Percentiles rank a stretch among this genome's conserved stretches.
phyloP scores from a whole-genome alignment of 192 early-diverging fungal species.

The Chytriomyces sp. region DNA sequence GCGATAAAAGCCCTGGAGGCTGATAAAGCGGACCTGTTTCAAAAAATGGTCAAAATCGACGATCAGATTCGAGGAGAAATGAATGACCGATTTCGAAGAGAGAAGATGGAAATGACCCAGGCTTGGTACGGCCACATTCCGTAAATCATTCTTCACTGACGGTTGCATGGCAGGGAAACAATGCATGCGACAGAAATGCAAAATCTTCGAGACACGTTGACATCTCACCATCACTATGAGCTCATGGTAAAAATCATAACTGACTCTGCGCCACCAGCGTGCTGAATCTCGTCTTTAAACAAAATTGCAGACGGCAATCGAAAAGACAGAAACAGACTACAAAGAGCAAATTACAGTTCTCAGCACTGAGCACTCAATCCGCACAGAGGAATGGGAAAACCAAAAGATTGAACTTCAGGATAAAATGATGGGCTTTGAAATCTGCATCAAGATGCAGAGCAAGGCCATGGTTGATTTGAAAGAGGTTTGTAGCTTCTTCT shows the following conservation, averaged over 20 bases:
- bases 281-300: not conserved
- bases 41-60: slow-evolving; percentile 59
- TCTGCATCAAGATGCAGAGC: slow-evolving; percentile 37
- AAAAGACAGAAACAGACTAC: slow-evolving; percentile 35
- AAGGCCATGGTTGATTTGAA: slow-evolving; percentile 32
- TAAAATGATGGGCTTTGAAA: slow-evolving; percentile 22
- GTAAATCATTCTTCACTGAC: not conserved
- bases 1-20: slow-evolving; percentile 48
- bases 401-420: slow-evolving; percentile 35
- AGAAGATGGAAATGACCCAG: slow-evolving; percentile 40
- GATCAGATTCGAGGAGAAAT: slow-evolving; percentile 53
- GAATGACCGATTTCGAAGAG: slow-evolving; percentile 44
- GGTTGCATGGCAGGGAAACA: slow-evolving; percentile 16
- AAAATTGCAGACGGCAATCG: slow-evolving; percentile 25
- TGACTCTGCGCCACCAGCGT: too few relatives aligned
- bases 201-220: slow-evolving; percentile 27
- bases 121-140: slow-evolving; percentile 7
- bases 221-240: slow-evolving; percentile 32
- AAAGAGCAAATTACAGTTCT: slow-evolving; percentile 28
- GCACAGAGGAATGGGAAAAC: slow-evolving; percentile 23
- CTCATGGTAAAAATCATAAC: slow-evolving; percentile 21
- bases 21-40: slow-evolving; percentile 59
- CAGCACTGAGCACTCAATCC: slow-evolving; percentile 16
- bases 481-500: slow-evolving; percentile 24
- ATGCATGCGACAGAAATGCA: slow-evolving; percentile 33